Percentiles rank a stretch among this genome's conserved stretches.
Conservation (phyloP, 2,329 filamentous ascomycete species). For the Zopfia rhizophila region DNA sequence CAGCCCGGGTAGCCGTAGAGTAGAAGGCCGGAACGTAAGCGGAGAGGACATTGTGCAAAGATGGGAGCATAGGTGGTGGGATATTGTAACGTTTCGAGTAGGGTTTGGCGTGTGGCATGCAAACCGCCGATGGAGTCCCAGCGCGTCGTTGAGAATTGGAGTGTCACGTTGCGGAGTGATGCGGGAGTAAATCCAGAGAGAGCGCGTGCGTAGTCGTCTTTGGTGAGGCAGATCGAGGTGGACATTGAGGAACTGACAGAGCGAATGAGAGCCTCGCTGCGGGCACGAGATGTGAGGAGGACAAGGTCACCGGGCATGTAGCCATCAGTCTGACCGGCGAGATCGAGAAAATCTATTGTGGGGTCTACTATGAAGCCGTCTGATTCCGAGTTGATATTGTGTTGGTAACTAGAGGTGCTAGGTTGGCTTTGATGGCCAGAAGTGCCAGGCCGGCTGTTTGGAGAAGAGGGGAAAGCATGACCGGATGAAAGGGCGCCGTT, state of each 20-base stretch:
- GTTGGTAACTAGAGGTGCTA: slow-evolving; percentile 45
- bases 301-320: slow-evolving; percentile 97
- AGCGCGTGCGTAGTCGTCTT: slow-evolving; percentile 83
- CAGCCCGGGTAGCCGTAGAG: slow-evolving; percentile 96
- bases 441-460: slow-evolving; percentile 57
- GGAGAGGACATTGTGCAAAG: slow-evolving; percentile 92
- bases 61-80: slow-evolving; percentile 98
- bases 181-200: slow-evolving; percentile 94
- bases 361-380: slow-evolving; percentile 77
- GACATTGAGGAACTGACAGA: slow-evolving; percentile 64
- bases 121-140: slow-evolving; percentile 94
- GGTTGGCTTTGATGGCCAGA: slow-evolving; percentile 55
- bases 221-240: slow-evolving; percentile 69
- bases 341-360: slow-evolving; percentile 87
- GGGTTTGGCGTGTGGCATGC: slow-evolving; percentile 83
- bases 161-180: slow-evolving; percentile 90
- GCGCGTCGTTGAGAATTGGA: slow-evolving; percentile 91
- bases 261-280: slow-evolving; percentile 92
- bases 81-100: slow-evolving; percentile 95
- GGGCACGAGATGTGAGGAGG: slow-evolving; percentile 84
- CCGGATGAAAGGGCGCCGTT: slow-evolving; percentile 34
- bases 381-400: slow-evolving; percentile 48
- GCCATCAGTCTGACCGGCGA: slow-evolving; percentile 93
- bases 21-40: slow-evolving; percentile 90
- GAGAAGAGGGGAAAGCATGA: slow-evolving; percentile 56